These are phyloP conservation scores for Nicotiana paniculata DNA, from an alignment of 257 asterid genomes.

Conservation along the genomic window DNA sequence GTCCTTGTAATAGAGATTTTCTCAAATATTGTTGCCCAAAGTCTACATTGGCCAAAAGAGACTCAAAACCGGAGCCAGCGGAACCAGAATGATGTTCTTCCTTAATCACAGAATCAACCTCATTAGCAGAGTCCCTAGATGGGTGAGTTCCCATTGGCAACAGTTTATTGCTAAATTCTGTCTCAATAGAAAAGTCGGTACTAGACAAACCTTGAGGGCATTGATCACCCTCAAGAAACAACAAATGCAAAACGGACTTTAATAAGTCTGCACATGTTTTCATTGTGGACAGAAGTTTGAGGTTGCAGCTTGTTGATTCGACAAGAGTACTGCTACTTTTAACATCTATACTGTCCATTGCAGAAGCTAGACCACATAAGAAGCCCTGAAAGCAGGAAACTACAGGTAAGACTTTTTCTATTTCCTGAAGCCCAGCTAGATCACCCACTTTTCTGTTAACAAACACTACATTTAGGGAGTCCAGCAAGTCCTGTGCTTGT, in stretches of 20 bases:
- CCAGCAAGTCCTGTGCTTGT: slow-evolving; percentile 32
- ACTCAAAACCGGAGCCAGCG: slow-evolving; percentile 29
- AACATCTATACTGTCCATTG: slow-evolving; percentile 27
- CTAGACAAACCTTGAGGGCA: slow-evolving; percentile 4
- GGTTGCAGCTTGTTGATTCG: slow-evolving; percentile 29
- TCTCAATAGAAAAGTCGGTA: slow-evolving; percentile 13
- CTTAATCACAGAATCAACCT: slow-evolving; percentile 22
- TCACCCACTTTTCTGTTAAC: slow-evolving; percentile 26
- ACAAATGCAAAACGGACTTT: slow-evolving; percentile 24
- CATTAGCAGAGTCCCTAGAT: slow-evolving; percentile 20
- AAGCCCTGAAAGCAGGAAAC: slow-evolving; percentile 69
- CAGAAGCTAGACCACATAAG: slow-evolving; percentile 63
- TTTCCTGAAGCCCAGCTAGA: slow-evolving; percentile 28
- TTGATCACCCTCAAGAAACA: slow-evolving; percentile 50
- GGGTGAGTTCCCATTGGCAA: slow-evolving; percentile 14
- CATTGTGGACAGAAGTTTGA: slow-evolving; percentile 35
- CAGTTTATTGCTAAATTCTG: slow-evolving; percentile 15
- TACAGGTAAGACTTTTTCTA: slow-evolving; percentile 43
- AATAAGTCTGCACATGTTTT: slow-evolving; percentile 36
- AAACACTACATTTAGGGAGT: slow-evolving; percentile 22
- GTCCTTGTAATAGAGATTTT: slow-evolving; percentile 42
- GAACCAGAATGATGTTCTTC: slow-evolving; percentile 20
- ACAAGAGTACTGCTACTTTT: slow-evolving; percentile 23
- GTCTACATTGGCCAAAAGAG: slow-evolving; percentile 46
- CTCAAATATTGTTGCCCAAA: slow-evolving; percentile 33